Evolutionary conservation across 192 early-diverging fungal genomes (phyloP).

Genomic region (Mortierella claussenii): DNA sequence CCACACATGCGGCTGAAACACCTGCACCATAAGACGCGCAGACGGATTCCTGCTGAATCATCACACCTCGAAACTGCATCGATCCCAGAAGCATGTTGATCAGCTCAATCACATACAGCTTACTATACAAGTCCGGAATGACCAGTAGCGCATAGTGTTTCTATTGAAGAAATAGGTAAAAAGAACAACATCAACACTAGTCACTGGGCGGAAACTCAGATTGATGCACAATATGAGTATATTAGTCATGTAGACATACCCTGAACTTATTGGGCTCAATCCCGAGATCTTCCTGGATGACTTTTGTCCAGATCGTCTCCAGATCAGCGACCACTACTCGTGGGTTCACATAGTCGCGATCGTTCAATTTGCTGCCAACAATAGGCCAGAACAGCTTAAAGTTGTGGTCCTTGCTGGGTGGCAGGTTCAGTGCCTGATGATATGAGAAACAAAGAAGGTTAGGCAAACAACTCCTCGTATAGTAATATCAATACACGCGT

Average conservation of each 20-base stretch:
- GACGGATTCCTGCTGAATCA: constrained; percentile 84
- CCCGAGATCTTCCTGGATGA: constrained; percentile 74
- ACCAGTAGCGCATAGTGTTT: constrained; percentile 78
- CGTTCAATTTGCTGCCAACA: constrained; percentile 81
- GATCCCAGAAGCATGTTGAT: constrained; percentile 74
- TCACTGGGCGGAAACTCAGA: no score
- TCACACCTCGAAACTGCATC: constrained; percentile 81
- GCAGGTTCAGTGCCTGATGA: constrained; percentile 61
- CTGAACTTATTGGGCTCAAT: constrained; percentile 67
- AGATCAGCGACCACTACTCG: constrained; percentile 79
- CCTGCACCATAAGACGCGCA: constrained; percentile 91
- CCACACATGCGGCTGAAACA: constrained; percentile 84
- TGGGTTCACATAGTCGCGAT: constrained; percentile 73
- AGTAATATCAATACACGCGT: no score
- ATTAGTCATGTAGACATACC: constrained; percentile 26
- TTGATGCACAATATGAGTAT: no score
- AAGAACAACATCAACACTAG: constrained; percentile 1
- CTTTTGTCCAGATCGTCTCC: constrained; percentile 81
- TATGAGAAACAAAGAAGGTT: no score
- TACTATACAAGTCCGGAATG: constrained; percentile 82
- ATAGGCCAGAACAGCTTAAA: constrained; percentile 79
- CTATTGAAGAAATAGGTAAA: constrained; percentile 5
- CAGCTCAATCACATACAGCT: constrained; percentile 70
- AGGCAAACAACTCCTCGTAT: no score
- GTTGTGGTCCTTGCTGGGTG: constrained; percentile 36